These are phyloP conservation scores for Tuctoria greenei DNA, from an alignment of 176 grass and related monocot species.

Conservation along the genomic window DNA sequence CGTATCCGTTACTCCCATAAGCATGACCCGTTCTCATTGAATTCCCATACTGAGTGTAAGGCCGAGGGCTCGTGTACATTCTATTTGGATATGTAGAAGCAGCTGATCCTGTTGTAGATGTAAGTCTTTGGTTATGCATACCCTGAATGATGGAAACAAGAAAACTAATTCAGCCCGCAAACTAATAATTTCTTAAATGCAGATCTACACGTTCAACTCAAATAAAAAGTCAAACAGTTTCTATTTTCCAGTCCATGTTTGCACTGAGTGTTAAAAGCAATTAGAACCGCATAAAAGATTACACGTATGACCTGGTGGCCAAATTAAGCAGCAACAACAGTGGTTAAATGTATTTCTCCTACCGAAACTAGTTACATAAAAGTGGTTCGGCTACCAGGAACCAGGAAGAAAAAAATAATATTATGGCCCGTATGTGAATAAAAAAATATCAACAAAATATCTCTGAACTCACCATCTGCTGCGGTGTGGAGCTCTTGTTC, in stretches of 20 bases:
- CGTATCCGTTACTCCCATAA: slow-evolving; percentile 60
- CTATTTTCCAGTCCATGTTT: too few species aligned
- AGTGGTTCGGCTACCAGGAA: neutral
- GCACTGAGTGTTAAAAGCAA: neutral
- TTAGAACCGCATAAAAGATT: too few species aligned
- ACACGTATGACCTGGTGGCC: too few species aligned
- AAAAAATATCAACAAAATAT: neutral
- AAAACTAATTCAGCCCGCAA: neutral
- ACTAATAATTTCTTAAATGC: neutral
- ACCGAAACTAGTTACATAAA: neutral
- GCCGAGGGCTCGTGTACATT: slow-evolving; percentile 64
- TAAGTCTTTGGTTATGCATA: slow-evolving; percentile 39
- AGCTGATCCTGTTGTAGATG: slow-evolving; percentile 53
- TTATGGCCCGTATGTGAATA: neutral
- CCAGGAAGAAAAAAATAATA: slow-evolving; percentile 3
- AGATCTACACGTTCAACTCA: neutral
- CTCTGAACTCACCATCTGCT: slow-evolving; percentile 50
- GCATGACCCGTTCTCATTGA: slow-evolving; percentile 51
- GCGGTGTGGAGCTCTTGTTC: slow-evolving; percentile 51
- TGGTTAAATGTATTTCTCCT: neutral
- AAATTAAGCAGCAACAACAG: too few species aligned
- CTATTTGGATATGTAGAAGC: slow-evolving; percentile 59
- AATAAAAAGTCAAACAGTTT: neutral
- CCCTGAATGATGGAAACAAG: slow-evolving; percentile 40
- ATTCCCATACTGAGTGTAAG: slow-evolving; percentile 66